Evolutionary conservation across 2,329 filamentous ascomycete genomes (phyloP), one percentile per base, ranked within the genome.

Genomic region (Decorospora gaudefroyi): DNA sequence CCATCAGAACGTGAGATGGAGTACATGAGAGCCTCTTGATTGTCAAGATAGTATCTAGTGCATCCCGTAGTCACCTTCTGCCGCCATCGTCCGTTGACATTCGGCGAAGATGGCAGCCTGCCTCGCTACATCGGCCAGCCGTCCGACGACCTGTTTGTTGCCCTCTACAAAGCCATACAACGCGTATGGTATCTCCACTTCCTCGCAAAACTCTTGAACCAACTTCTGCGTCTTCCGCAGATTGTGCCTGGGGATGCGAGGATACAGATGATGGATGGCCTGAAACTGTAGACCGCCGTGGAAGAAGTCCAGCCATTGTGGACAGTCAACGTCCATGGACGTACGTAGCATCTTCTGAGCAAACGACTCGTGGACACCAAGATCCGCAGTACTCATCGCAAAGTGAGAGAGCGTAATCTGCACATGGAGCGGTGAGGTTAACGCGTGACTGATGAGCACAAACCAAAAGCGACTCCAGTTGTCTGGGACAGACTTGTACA

Each of bases 271-370:
- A 66, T 88, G 85, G 2, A 87, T 78, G 5, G 80, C 84, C 68
- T 88, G 85, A 70, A 88, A 88, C 69, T 88, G 85, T 18, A 88
- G 73, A 1, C 85, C 85, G 34, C 85, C 85, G 64, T 88, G 85
- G 61, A 87, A 76, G 56, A 83, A 88, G 64, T 88, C 85, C 17
- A 88, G 72, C 85, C 85, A 88, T 16, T 76, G 72, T 0, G 85
- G 85, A 67, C 85, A 88, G 57, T 86, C 83, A 33, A 88, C 81
- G 58, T 88, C 85, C 84, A 88, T 86, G 17, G 84, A 87, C 3
- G 85, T 88, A 30, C 85, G 78, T 25, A 88, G 72, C 76, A 86
- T 84, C 59, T 82, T 82, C 71, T 87, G 83, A 0, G 84, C 75
- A 61, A 87, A 88, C 0, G 82, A 85, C 62, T 88, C 85, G 41